Evolutionary conservation across 1,284 basidiomycete genomes (phyloP), one percentile per base, ranked within the genome.

Genomic region (Leccinum laetum): DNA sequence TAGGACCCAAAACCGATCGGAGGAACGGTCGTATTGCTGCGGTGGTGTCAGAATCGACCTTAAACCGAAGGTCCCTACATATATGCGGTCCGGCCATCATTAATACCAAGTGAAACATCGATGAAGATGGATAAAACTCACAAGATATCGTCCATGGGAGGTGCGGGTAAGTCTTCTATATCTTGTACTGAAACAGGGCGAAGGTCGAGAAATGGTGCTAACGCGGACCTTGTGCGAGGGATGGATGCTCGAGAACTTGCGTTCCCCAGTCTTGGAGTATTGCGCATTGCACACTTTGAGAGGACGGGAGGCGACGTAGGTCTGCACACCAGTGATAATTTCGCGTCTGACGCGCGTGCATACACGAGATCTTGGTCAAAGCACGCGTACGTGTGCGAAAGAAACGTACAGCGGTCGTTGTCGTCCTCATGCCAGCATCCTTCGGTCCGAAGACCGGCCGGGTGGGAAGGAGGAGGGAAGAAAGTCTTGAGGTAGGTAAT

Each of bases 231-330:
- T n/a, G 77, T 73, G 44, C 66, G 67, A 39, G 76, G 75, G n/a
- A 79, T 61, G 4, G 69, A 73, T 58, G 67, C 64, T 44, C 69
- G 65, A 52, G 69, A 70, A 26, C 41, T 60, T 32, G 63, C 56
- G 32, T 39, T 52, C 16, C 79, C 78, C 14, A 76, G 60, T 46
- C 67, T 69, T 2, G 80, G 82, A 29, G 82, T 84, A 68, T 80
- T 73, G 4, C 70, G 74, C 35, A 67, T 74, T 3, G 84, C 77
- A 18, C 75, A 73, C 8, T 69, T 69, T 26, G 82, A 80, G 44
- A 85, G 70, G 11, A 82, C 61, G 14, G 83, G 82, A 3, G 79
- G 78, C 68, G 72, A 73, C n/a, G 80, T 70, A 3, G 79, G 80
- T 56, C 75, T 73, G 61, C 67, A 69, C 4, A 74, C 58, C 5